These are phyloP conservation scores for Eimeria falciformis DNA, from an alignment of 169 alveolate species.

Conservation along the genomic window DNA sequence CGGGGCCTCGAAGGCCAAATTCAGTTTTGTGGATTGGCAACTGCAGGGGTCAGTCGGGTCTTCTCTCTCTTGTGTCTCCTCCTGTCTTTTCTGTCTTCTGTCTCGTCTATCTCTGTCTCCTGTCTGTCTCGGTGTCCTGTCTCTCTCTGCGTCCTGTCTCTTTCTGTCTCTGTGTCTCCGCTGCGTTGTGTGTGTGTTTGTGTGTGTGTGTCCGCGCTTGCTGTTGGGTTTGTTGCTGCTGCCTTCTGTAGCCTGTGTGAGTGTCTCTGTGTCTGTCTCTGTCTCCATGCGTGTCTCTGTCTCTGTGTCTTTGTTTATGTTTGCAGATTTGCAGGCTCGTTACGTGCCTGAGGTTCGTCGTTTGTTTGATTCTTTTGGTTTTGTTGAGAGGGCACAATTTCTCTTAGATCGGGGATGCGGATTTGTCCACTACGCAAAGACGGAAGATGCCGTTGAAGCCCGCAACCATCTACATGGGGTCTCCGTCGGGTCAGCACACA, in stretches of 20 bases:
- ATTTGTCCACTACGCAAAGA: constrained; percentile 36
- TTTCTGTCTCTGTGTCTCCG: background rate
- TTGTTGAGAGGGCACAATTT: constrained; percentile 28
- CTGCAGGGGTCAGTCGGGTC: constrained; percentile 39
- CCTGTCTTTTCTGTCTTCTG: background rate
- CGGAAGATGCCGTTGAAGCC: constrained; percentile 58
- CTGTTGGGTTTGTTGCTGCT: background rate
- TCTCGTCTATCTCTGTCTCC: background rate
- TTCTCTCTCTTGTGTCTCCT: background rate
- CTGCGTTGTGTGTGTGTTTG: too few relatives aligned
- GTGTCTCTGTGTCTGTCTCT: background rate
- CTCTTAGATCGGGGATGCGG: constrained; percentile 63
- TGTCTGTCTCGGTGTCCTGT: background rate
- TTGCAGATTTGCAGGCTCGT: background rate
- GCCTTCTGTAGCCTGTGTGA: background rate
- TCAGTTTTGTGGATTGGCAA: constrained; percentile 70
- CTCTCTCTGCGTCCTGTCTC: background rate
- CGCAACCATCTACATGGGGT: constrained; percentile 72
- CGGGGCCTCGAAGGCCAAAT: constrained; percentile 70
- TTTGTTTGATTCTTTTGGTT: constrained; percentile 44
- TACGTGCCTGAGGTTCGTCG: constrained; percentile 6
- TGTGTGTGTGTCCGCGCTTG: background rate
- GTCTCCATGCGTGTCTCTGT: background rate
- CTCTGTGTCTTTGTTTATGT: background rate
- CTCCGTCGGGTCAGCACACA: constrained; percentile 36